phyloP scores from a whole-genome alignment of 192 early-diverging fungal species.

The Thamnidium elegans region DNA sequence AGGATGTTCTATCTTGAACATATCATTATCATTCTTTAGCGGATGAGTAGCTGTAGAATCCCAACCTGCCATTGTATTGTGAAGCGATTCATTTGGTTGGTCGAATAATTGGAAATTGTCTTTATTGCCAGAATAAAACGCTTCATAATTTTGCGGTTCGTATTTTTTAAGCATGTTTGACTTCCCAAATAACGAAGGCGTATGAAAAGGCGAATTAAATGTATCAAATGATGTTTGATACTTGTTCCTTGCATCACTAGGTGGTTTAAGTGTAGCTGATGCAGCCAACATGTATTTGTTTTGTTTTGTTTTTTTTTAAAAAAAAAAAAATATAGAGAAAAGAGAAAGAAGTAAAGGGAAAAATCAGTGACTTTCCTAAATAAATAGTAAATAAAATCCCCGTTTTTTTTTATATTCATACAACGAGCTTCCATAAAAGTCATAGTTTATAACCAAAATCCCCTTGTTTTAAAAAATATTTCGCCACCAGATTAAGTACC shows the following conservation, averaged over 20 bases:
- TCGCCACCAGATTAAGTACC: no score
- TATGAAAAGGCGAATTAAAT: constrained; percentile 3
- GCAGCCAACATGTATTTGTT: constrained; percentile 4
- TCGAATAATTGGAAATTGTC: neutral
- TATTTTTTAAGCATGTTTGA: neutral
- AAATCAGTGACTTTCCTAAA: no score
- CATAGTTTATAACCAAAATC: no score
- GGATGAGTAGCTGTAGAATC: constrained; percentile 6
- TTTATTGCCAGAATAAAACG: neutral
- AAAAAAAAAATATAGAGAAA: no score
- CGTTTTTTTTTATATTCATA: no score
- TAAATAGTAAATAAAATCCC: no score
- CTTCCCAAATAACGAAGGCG: constrained; percentile 4
- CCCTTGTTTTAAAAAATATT: no score
- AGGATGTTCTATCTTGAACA: neutral
- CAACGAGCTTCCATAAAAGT: no score
- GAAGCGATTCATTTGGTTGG: constrained; percentile 4
- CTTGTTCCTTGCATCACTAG: neutral
- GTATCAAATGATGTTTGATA: neutral
- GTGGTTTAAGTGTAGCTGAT: neutral
- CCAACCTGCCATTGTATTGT: constrained; percentile 4
- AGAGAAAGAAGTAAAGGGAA: no score
- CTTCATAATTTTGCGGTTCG: neutral
- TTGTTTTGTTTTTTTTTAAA: no score
- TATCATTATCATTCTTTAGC: constrained; percentile 3